Conservation (phyloP, 257 asterid genomes). For the Solanum acaule region DNA sequence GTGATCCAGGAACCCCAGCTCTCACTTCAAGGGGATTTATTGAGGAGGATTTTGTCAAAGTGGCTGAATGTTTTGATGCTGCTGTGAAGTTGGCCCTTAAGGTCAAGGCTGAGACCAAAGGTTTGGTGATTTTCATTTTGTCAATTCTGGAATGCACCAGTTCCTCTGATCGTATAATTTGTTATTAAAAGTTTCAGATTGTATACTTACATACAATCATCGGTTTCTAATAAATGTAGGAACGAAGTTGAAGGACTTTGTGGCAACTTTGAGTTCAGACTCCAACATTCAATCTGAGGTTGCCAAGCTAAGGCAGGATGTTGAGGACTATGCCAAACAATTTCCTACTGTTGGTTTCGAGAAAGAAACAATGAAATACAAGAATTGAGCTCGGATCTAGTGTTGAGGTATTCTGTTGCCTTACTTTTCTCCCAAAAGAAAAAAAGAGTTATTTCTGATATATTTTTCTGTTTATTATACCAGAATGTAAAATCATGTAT, state of each 20-base stretch:
- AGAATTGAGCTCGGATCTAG: slow-evolving; percentile 27
- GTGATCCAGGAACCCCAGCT: slow-evolving; percentile 77
- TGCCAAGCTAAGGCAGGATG: slow-evolving; percentile 47
- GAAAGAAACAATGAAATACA: slow-evolving; percentile 81
- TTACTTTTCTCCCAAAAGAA: neutral
- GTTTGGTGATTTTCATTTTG: slow-evolving; percentile 15
- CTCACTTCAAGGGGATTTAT: slow-evolving; percentile 84
- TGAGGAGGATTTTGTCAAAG: slow-evolving; percentile 79
- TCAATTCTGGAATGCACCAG: neutral
- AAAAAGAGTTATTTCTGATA: neutral
- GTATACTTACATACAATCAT: neutral
- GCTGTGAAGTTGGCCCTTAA: slow-evolving; percentile 80
- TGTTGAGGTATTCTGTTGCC: neutral
- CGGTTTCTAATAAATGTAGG: slow-evolving; percentile 33
- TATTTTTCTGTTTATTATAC: neutral
- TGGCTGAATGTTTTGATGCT: slow-evolving; percentile 77
- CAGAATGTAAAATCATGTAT: neutral
- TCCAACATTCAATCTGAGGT: slow-evolving; percentile 44
- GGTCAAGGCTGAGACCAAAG: slow-evolving; percentile 78
- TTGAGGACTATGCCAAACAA: slow-evolving; percentile 83
- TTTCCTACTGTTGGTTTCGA: slow-evolving; percentile 88
- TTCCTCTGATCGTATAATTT: neutral
- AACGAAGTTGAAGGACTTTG: slow-evolving; percentile 84
- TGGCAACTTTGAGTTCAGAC: slow-evolving; percentile 62
- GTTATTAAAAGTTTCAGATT: neutral